Evolutionary conservation across 176 grass and related monocot species (phyloP), one percentile per base, ranked within the genome.

Genomic region (Carex cristatella): DNA sequence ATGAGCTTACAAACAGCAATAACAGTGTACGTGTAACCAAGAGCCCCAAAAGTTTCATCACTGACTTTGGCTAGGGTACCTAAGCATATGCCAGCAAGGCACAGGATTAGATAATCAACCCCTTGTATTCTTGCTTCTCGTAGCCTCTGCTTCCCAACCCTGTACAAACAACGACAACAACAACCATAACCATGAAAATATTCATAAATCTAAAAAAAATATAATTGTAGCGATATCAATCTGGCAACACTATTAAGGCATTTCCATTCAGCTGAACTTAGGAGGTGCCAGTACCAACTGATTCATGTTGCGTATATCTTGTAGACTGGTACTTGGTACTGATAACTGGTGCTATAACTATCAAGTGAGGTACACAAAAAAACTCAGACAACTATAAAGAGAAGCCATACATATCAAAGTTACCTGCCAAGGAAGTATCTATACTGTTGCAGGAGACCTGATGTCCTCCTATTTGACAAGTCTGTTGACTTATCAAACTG

Each of bases 1-100:
- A 65, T 82, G 61, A 92, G 91, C 94, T 93, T 90, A 97, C 94
- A 97, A 30, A 97, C 94, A 62, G 94, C 91, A 62, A 97, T 97
- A 56, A 97, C 91, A 11, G 89, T 94, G 84, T 97, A 97, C 3
- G 91, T 94, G 84, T 97, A 97, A 53, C 94, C 94, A 46, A 94
- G 91, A 66, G 91, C 88, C 40, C 91, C 94, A 79, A 97, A 97
- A 28, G 91, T 87, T 68, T 97, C 89, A 49, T 97, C 94, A 35
- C 94, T 97, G 79, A 97, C 89, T 92, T 97, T 97, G 35, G 94
- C 94, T 48, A 97, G 79, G 67, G 94, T 97, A 32, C 94, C 94
- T 14, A 97, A 61, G 78, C 94, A 97, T 30, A 97, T 91, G 60
- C 91, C 91, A 59, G 94, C 91, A 60, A 97, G 88, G 18, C 94